Conservation (phyloP, 805 yeast genomes). For the Zygosaccharomyces siamensis region DNA sequence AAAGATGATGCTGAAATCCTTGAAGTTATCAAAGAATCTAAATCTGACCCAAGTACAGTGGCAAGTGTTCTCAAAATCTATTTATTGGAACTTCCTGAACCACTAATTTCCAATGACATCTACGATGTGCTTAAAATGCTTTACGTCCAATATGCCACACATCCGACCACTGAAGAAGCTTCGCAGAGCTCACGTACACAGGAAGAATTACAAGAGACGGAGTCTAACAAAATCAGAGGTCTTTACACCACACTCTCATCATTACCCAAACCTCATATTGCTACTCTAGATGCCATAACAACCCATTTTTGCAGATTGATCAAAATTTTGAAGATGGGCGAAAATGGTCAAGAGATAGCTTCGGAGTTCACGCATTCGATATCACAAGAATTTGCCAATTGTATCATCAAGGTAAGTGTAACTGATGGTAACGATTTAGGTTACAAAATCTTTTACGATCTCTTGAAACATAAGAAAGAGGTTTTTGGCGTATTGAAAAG, state of each 20-base stretch:
- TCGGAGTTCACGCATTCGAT: slow-evolving; percentile 43
- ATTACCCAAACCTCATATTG: slow-evolving; percentile 64
- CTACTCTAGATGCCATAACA: slow-evolving; percentile 74
- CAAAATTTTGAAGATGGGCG: slow-evolving; percentile 45
- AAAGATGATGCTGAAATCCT: slow-evolving; percentile 36
- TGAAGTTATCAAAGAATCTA: slow-evolving; percentile 27
- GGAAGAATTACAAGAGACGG: slow-evolving; percentile 9
- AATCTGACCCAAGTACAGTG: slow-evolving; percentile 50
- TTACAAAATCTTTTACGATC: slow-evolving; percentile 53
- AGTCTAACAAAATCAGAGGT: slow-evolving; percentile 48
- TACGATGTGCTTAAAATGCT: slow-evolving; percentile 67
- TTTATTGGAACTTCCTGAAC: slow-evolving; percentile 73
- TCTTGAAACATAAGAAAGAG: slow-evolving; percentile 52
- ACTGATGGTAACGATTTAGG: slow-evolving; percentile 58
- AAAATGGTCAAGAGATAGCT: slow-evolving; percentile 34
- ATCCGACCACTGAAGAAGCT: slow-evolving; percentile 12
- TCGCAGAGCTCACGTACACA: not conserved
- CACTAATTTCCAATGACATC: slow-evolving; percentile 58
- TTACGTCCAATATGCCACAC: slow-evolving; percentile 46
- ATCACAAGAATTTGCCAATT: slow-evolving; percentile 61
- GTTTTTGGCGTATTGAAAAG: slow-evolving; percentile 61
- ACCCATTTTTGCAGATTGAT: slow-evolving; percentile 69
- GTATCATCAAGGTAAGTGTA: slow-evolving; percentile 45
- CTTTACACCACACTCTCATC: slow-evolving; percentile 62
- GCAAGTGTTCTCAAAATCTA: slow-evolving; percentile 69